phyloP scores from a whole-genome alignment of 805 yeast genomes.

The Wickerhamomyces xylosicus region DNA sequence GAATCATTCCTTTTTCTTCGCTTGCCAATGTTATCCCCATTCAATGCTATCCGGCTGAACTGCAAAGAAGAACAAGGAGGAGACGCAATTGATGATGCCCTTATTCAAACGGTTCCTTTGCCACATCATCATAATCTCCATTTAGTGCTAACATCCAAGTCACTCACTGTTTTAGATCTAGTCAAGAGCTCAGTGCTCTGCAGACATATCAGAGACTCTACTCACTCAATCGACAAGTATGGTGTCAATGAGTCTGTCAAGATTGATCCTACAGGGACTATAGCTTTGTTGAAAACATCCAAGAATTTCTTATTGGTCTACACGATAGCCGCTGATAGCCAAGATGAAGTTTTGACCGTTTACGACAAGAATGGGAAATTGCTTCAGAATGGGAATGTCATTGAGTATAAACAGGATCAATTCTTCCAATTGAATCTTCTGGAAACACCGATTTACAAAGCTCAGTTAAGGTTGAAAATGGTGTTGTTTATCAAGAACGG shows the following conservation, averaged over 20 bases:
- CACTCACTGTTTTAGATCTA: constrained; percentile 24
- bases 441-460: constrained; percentile 13
- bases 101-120: neutral
- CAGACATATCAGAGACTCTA: constrained; percentile 21
- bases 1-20: too few species aligned
- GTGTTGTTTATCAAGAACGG: constrained; percentile 18
- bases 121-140: neutral
- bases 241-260: constrained; percentile 25
- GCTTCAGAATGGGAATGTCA: constrained; percentile 17
- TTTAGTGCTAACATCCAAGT: constrained; percentile 21
- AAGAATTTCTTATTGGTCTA: constrained; percentile 27
- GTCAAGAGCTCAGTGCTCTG: constrained; percentile 24
- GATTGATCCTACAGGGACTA: constrained; percentile 16
- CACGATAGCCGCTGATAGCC: constrained; percentile 12
- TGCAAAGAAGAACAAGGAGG: too few species aligned
- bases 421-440: constrained; percentile 12
- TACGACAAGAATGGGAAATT: constrained; percentile 11
- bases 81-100: neutral
- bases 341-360: constrained; percentile 14
- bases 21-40: neutral
- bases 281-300: constrained; percentile 26
- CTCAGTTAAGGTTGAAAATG: constrained; percentile 17
- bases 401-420: constrained; percentile 5
- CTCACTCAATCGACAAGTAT: constrained; percentile 25
- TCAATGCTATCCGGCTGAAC: neutral